These are phyloP conservation scores for Phaeosphaeriaceae sp. DNA, from an alignment of 2,329 filamentous ascomycete species.

Conservation along the genomic window DNA sequence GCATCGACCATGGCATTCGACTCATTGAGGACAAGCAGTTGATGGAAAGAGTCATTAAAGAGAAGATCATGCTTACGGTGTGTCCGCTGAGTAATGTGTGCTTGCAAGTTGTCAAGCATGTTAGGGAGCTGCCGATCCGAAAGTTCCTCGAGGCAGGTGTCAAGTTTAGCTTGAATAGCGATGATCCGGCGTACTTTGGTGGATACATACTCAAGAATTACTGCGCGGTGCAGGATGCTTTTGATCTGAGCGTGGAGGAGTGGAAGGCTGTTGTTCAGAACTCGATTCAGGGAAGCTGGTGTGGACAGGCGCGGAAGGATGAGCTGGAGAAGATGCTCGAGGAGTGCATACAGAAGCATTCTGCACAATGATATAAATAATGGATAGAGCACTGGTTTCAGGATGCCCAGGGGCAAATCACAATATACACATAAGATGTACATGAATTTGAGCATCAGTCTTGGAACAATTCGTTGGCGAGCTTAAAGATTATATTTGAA, in stretches of 20 bases:
- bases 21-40: conserved; percentile 67
- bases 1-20: conserved; percentile 78
- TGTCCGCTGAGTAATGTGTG: conserved; percentile 80
- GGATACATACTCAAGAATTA: conserved; percentile 79
- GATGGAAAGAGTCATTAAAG: conserved; percentile 63
- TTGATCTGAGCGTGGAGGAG: conserved; percentile 67
- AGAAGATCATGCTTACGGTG: conserved; percentile 69
- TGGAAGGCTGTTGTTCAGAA: conserved; percentile 70
- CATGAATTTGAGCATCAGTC: background rate
- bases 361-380: background rate
- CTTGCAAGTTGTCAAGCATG: conserved; percentile 58
- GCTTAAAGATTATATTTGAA: background rate
- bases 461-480: background rate
- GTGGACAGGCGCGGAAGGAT: conserved; percentile 66
- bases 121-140: conserved; percentile 62
- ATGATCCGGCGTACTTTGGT: conserved; percentile 62
- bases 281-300: conserved; percentile 74
- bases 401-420: background rate
- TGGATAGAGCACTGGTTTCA: background rate
- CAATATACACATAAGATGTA: no score
- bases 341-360: conserved; percentile 20
- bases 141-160: conserved; percentile 69
- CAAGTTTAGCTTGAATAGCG: conserved; percentile 73
- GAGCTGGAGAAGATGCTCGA: conserved; percentile 55
- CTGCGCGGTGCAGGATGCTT: conserved; percentile 76